Percentiles rank a stretch among this genome's conserved stretches.
Conservation (phyloP, 352 stramenopile genomes). For the Blastocystis sp. region DNA sequence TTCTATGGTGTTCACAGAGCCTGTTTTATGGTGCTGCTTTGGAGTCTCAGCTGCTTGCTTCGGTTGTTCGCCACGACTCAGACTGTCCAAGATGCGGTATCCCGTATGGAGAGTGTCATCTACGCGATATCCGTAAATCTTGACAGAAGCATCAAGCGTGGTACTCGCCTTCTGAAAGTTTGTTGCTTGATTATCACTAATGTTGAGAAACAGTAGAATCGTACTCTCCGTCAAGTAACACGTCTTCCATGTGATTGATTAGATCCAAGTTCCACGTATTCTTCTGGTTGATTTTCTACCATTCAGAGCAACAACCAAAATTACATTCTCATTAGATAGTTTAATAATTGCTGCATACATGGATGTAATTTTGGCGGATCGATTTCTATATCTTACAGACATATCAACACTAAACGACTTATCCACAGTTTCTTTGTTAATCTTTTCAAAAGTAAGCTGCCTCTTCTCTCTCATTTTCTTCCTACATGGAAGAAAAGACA, state of each 20-base stretch:
- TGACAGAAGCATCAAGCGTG: conserved; percentile 91
- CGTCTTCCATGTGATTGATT: conserved; percentile 61
- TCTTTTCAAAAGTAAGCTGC: background rate
- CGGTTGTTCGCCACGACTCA: conserved; percentile 72
- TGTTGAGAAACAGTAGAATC: background rate
- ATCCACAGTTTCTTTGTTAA: background rate
- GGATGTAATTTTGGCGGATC: background rate
- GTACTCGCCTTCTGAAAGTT: conserved; percentile 96
- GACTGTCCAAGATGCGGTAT: conserved; percentile 92
- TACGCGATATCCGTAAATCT: conserved; percentile 96
- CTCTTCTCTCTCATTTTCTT: background rate
- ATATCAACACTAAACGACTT: background rate
- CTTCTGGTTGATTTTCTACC: conserved; percentile 62
- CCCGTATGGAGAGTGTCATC: conserved; percentile 92
- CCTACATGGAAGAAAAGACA: background rate
- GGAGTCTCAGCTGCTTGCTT: background rate
- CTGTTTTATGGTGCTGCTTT: background rate
- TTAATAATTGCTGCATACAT: conserved; percentile 58
- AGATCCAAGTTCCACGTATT: conserved; percentile 62
- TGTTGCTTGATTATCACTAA: background rate
- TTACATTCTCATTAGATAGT: conserved; percentile 57
- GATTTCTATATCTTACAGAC: conserved; percentile 27
- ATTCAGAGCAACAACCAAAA: background rate
- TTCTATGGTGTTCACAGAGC: conserved; percentile 22
- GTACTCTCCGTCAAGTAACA: conserved; percentile 2